Conservation (phyloP, 345 rosid genomes). For the Noccaea caerulescens region DNA sequence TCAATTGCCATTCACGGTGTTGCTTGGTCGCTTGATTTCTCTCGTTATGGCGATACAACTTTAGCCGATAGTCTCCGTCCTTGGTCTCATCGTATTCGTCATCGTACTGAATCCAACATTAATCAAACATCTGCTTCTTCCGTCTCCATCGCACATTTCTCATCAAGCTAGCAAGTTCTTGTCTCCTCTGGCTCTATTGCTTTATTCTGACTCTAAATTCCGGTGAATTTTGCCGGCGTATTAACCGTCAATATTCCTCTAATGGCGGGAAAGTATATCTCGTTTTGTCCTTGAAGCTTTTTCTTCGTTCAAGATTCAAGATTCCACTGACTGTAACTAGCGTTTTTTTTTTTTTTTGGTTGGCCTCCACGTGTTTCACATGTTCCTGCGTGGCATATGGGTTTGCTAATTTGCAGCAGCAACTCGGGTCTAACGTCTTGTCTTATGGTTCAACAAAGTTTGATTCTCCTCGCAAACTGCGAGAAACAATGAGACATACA, state of each 20-base stretch:
- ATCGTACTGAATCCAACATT: too few relatives aligned
- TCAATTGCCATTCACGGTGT: slow-evolving; percentile 72
- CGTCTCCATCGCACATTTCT: too few relatives aligned
- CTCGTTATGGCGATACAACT: slow-evolving; percentile 57
- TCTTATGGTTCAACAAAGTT: background rate
- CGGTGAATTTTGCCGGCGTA: slow-evolving; percentile 11
- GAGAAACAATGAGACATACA: background rate
- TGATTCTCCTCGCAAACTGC: slow-evolving; percentile 21
- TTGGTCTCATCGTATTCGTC: too few relatives aligned
- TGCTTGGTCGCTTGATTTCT: slow-evolving; percentile 57
- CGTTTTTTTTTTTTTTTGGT: background rate
- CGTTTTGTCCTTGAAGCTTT: background rate
- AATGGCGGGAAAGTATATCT: background rate
- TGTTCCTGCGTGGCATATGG: slow-evolving; percentile 1
- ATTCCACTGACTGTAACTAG: background rate
- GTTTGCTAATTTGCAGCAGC: slow-evolving; percentile 1
- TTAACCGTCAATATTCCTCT: slow-evolving; percentile 12
- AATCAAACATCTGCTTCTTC: too few relatives aligned
- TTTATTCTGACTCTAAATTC: slow-evolving; percentile 10
- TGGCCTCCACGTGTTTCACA: background rate
- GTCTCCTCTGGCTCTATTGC: slow-evolving; percentile 22
- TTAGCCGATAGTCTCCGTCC: too few relatives aligned
- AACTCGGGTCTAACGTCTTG: background rate
- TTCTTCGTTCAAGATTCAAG: background rate
- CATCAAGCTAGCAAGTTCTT: background rate